Percentiles rank a stretch among this genome's conserved stretches.
phyloP scores from a whole-genome alignment of 108 stramenopile species.

The Conticribra guillardii region DNA sequence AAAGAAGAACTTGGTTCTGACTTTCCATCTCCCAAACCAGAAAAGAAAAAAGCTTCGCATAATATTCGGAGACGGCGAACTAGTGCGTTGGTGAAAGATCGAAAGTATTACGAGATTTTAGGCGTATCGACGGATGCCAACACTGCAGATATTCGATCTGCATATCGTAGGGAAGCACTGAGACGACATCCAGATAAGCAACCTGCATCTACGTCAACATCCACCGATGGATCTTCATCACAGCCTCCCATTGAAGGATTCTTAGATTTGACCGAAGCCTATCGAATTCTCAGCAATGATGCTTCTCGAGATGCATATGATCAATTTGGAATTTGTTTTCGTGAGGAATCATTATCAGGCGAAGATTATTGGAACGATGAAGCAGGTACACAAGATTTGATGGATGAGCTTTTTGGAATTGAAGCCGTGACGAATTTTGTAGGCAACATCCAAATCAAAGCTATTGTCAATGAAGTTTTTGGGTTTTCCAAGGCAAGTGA shows the following conservation, averaged over 20 bases:
- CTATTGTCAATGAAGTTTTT: conserved; percentile 50
- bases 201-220: not conserved
- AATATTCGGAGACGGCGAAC: conserved; percentile 33
- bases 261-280: conserved; percentile 35
- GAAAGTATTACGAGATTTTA: conserved; percentile 44
- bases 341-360: not conserved
- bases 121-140: conserved; percentile 45
- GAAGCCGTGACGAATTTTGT: conserved; percentile 42
- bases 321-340: conserved; percentile 43
- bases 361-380: conserved; percentile 11
- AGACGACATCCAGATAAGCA: conserved; percentile 54
- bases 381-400: conserved; percentile 41
- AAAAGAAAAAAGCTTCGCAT: conserved; percentile 8
- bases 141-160: conserved; percentile 44
- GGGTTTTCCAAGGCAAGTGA: conserved; percentile 24
- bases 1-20: conserved; percentile 18
- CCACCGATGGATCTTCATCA: conserved; percentile 11
- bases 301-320: conserved; percentile 46
- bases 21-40: too few relatives aligned
- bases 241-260: conserved; percentile 28
- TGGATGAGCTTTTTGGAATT: conserved; percentile 52
- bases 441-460: conserved; percentile 48
- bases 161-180: conserved; percentile 48
- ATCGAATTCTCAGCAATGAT: conserved; percentile 47
- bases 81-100: conserved; percentile 37